Conservation (phyloP, 2,329 filamentous ascomycete genomes). For the Rachicladosporium sp. region DNA sequence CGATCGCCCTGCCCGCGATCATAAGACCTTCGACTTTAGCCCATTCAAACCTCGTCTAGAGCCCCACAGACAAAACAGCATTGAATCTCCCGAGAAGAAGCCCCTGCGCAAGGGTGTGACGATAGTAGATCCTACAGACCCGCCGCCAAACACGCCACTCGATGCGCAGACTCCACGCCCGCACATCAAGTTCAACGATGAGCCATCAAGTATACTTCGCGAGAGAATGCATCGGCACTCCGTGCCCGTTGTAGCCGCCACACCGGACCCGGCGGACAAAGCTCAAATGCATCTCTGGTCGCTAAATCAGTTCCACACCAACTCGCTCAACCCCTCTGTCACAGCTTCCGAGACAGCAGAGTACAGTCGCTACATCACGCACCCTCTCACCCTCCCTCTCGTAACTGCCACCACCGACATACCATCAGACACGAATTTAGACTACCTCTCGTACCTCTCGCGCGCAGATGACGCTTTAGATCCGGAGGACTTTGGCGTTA, state of each 20-base stretch:
- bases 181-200: constrained; percentile 7
- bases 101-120: constrained; percentile 54
- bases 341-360: constrained; percentile 66
- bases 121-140: constrained; percentile 47
- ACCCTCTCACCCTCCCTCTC: constrained; percentile 78
- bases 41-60: constrained; percentile 64
- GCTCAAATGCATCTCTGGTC: constrained; percentile 77
- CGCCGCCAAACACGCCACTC: background rate
- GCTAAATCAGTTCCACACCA: constrained; percentile 70
- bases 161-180: constrained; percentile 2
- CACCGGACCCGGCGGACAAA: constrained; percentile 49
- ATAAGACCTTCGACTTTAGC: constrained; percentile 69
- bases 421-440: constrained; percentile 44
- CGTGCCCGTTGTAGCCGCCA: constrained; percentile 2
- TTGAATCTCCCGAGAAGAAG: constrained; percentile 49
- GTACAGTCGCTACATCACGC: constrained; percentile 77
- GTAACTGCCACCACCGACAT: constrained; percentile 51
- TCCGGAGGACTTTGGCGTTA: constrained; percentile 33
- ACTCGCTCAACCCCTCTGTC: constrained; percentile 77
- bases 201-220: constrained; percentile 31
- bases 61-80: constrained; percentile 32
- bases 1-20: constrained; percentile 48
- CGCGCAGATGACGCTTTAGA: constrained; percentile 45
- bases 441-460: constrained; percentile 74
- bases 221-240: constrained; percentile 7